Evolutionary conservation across 2,329 filamentous ascomycete genomes (phyloP), one percentile per base, ranked within the genome.

Genomic region (Alternaria rosae): DNA sequence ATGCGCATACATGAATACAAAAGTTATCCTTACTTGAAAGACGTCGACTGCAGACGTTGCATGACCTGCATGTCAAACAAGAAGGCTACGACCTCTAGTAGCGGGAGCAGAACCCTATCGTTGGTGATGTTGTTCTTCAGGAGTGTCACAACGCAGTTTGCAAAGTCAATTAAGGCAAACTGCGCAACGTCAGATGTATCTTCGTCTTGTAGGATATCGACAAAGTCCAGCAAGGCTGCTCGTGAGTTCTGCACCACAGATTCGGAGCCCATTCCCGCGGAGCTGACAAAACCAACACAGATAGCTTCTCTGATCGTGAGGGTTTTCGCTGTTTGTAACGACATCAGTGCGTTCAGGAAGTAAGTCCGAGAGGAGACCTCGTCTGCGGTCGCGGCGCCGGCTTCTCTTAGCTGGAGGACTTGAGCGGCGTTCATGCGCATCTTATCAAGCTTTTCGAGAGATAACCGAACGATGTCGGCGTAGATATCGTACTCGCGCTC

Each of bases 371-470:
- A 91, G 1, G 89, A 90, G 58, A 86, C 87, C 17, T 75, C 72
- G 3, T 75, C 69, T 4, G 62, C 42, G 5, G 59, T 52, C 8
- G 47, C 47, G n/a, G 48, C 51, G 15, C 59, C 55, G 9, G 59
- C 61, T 5, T 57, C 38, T 13, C 53, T 35, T 10, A 66, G 43
- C 20, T 64, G 54, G 3, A 70, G 58, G 7, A 72, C 64, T 12
- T 69, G 63, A 8, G 75, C 73, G 7, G 79, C 78, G 52, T 73
- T 70, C 17, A 64, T 48, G 4, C 95, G 88, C 17, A 98, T 91
- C 65, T 92, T 91, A 77, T 98, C 94, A 2, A 98, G 85, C 76
- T 97, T 97, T 79, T 99, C 95, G 1, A 92, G 87, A 3, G 93
- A 89, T 13, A 98, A 84, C 1, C 93, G 87, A 30, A 92, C 82